Conservation (phyloP, 1,284 basidiomycete species). For the Rhodotorula sp. region DNA sequence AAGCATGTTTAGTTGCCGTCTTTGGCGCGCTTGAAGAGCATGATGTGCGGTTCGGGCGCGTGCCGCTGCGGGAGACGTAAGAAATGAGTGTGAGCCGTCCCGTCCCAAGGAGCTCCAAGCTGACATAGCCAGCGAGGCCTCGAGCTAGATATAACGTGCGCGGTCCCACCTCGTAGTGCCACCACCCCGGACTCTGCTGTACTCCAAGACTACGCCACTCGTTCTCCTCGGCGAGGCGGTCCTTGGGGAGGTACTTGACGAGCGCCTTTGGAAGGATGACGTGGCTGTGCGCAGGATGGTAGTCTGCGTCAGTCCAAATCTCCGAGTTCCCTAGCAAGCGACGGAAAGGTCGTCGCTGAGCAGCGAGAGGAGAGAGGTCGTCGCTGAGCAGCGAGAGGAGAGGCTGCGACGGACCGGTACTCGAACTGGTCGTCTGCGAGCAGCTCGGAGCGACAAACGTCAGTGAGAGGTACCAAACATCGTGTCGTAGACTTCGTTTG, state of each 20-base stretch:
- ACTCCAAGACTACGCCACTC: slow-evolving; percentile 43
- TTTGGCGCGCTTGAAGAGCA: slow-evolving; percentile 43
- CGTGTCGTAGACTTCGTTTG: too few species aligned
- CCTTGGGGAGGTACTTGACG: slow-evolving; percentile 41
- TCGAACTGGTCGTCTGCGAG: slow-evolving; percentile 30
- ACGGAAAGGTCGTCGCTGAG: background rate
- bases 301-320: too few species aligned
- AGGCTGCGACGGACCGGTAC: slow-evolving; percentile 23
- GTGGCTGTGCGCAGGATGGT: slow-evolving; percentile 26
- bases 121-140: background rate
- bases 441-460: rapidly evolving
- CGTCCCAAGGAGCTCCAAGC: too few species aligned
- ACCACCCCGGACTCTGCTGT: slow-evolving; percentile 41
- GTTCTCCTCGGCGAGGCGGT: slow-evolving; percentile 37
- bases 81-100: background rate
- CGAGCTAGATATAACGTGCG: background rate
- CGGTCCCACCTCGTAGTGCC: slow-evolving; percentile 23
- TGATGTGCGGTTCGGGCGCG: slow-evolving; percentile 43
- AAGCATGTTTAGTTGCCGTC: background rate
- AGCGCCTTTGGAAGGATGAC: slow-evolving; percentile 44
- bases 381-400: background rate
- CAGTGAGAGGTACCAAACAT: background rate
- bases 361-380: too few species aligned
- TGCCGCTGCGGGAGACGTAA: background rate
- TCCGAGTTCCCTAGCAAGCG: too few species aligned